Evolutionary conservation across 306 rosid genomes (phyloP), one percentile per base, ranked within the genome.

Genomic region (Prunus davidiana): DNA sequence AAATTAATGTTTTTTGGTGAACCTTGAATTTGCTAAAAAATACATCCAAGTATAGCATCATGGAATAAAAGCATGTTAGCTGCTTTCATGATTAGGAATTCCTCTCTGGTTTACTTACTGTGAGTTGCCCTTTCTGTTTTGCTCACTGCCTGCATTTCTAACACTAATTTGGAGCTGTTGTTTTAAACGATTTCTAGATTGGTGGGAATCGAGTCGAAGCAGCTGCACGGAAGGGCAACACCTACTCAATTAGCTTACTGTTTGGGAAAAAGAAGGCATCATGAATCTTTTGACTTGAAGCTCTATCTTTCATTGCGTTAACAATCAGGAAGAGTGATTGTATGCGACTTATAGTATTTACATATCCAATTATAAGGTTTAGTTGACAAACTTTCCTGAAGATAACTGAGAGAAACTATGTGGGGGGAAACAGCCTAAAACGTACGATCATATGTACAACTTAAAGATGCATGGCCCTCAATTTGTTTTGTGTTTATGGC

Each of bases 181-280:
- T 64, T 56, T 67, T 70, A 69, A 64, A 76, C 76, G 43, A 43
- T 73, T 75, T 66, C 70, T 64, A 95, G 98, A 78, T 95, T 64
- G 98, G 98, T 11, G 80, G 78, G 60, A 92, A 85, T 78, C 87
- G 97, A 65, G 97, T 92, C 16, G 96, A 89, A 81, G 98, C 84
- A 54, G 97, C 97, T 47, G 89, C 86, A n/a, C 69, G 80, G 70
- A 92, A 95, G 81, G 93, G 93, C 20, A 89, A 78, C 86, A 78
- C 92, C 5, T 95, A 95, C 64, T 95, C 98, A 7, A 43, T 86
- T 79, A 79, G 95, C 87, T 81, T 95, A 64, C 82, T 92, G 18
- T 78, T 95, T 47, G 93, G 93, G 61, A 92, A 86, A 81, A 89
- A 82, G 62, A 95, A 95, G 90, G 81, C 90, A 25, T 73, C 82